Conservation (phyloP, 805 yeast genomes). For the Lachancea meyersii region DNA sequence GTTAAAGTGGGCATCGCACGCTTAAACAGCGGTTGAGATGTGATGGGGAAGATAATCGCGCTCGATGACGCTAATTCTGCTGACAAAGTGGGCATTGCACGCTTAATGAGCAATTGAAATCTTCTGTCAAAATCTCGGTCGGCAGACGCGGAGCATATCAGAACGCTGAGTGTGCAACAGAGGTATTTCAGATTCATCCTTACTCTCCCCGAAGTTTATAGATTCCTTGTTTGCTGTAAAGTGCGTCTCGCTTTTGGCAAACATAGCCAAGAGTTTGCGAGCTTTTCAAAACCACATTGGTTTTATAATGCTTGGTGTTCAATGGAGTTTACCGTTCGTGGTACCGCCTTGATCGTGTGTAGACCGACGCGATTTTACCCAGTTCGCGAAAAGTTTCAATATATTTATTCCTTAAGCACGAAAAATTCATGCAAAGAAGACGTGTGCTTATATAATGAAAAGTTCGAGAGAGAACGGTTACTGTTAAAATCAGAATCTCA, state of each 20-base stretch:
- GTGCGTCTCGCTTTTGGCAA: neutral
- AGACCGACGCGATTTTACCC: neutral
- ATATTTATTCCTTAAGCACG: neutral
- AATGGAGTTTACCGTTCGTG: neutral
- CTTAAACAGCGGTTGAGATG: neutral
- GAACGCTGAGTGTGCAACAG: neutral
- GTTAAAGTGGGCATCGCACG: neutral
- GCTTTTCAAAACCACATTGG: neutral
- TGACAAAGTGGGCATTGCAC: neutral
- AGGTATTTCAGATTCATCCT: neutral
- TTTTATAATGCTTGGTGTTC: neutral
- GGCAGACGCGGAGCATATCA: neutral
- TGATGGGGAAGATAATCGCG: conserved; percentile 1
- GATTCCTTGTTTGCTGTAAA: neutral
- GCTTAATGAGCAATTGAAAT: conserved; percentile 1
- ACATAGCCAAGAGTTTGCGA: neutral
- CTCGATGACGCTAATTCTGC: neutral
- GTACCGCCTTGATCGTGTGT: neutral
- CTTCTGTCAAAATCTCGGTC: neutral
- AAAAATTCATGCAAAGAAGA: neutral
- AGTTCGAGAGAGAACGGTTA: no score
- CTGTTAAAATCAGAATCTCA: conserved; percentile 35
- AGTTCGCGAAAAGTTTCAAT: conserved; percentile 2
- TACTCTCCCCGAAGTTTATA: neutral
- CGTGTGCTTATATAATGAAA: neutral